Evolutionary conservation across 2,329 filamentous ascomycete genomes (phyloP).

Genomic region (Diplodia scrobiculata): DNA sequence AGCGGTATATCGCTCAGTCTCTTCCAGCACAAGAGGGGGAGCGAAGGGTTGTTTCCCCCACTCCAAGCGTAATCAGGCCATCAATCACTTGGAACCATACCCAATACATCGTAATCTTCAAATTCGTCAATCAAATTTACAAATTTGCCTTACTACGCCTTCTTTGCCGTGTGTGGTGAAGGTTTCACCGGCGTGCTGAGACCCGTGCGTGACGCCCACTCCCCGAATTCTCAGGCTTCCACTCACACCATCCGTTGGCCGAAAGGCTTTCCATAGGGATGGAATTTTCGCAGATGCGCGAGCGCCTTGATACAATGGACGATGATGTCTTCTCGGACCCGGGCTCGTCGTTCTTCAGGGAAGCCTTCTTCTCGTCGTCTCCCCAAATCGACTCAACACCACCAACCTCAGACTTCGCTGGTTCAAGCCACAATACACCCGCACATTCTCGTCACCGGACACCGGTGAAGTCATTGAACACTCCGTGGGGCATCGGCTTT

Average conservation of each 20-base stretch:
- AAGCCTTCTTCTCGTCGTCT: not conserved
- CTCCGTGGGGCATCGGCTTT: constrained; percentile 3
- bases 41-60: not conserved
- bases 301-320: not conserved
- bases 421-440: not conserved
- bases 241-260: not conserved
- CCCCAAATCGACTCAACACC: constrained; percentile 1
- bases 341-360: not conserved
- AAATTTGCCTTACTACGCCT: not conserved
- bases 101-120: not conserved
- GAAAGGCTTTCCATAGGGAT: not conserved
- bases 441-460: not conserved
- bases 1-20: constrained; percentile 5
- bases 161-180: not conserved
- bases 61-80: not conserved
- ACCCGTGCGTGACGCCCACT: not conserved
- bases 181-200: not conserved
- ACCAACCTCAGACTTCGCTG: constrained; percentile 1
- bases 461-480: not conserved
- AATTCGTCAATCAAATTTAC: not conserved
- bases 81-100: not conserved
- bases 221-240: not conserved
- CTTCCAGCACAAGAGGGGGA: constrained; percentile 3
- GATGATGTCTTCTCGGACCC: constrained; percentile 6
- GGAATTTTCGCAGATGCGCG: constrained; percentile 1